Base-by-base conservation (phyloP, 495 filamentous ascomycete species). In the Talaromyces ruber region DNA sequence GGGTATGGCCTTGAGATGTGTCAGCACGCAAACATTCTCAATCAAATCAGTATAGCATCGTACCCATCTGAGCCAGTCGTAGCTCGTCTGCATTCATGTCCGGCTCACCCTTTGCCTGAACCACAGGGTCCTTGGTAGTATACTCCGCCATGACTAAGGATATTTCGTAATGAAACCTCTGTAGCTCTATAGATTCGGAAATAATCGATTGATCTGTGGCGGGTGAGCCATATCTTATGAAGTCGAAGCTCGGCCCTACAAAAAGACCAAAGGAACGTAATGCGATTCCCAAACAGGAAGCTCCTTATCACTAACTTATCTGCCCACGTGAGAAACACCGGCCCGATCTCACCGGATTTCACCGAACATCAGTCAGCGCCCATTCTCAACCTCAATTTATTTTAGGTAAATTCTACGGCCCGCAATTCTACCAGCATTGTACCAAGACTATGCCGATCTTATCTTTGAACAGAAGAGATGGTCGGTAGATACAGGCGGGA, bases 11-110 rank as follows among this genome's bases (percentile, higher is more conserved):
- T 77, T n/a, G 16, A 14, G 37, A 8, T 54, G 26, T 51, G 22
- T 47, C 24, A 56, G 43, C 58, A 50, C 30, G 22, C 8, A 53
- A 52, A 16, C 26, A 39, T 29, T 4, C n/a, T 4, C 51, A 12
- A 57, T n/a, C 18, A 53, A 26, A 28, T 54, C 24, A 6, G 4
- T 25, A 12, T 29, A 9, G 65, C 69, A 12, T n/a, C n/a, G n/a
- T 60, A 77, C 74, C 74, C 74, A 77, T 77, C 54, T 77, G 74
- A 25, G 74, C 74, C 72, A 77, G 51, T 56, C 74, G 72, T 63
- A 75, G 54, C 62, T 77, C 74, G 57, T 77, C 74, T 26, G 68
- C 66, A 71, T 75, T 39, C 59, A 60, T 60, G 3, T 50, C 59
- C 3, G 59, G 26, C 11, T 24, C 11, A 3, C n/a, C 39, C 25